Evolutionary conservation across 768 basidiomycete genomes (phyloP).

Genomic region (Hericium erinaceus): DNA sequence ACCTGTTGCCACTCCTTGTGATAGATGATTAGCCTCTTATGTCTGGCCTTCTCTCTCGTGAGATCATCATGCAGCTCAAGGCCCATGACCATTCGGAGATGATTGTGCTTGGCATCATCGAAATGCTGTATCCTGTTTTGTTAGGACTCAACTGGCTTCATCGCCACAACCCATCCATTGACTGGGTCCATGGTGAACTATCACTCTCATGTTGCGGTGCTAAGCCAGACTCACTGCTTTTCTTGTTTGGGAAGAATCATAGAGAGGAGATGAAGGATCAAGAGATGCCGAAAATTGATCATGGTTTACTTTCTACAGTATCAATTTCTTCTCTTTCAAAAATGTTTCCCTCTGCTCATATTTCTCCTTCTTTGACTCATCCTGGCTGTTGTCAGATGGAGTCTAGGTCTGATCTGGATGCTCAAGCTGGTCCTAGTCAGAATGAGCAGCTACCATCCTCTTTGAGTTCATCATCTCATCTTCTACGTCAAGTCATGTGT

Average conservation of each 20-base stretch:
- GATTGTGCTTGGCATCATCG: neutral
- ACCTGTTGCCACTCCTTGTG: too few species aligned
- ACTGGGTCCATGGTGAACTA: constrained; percentile 6
- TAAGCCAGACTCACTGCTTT: neutral
- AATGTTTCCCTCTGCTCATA: neutral
- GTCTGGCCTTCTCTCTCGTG: neutral
- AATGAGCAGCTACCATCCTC: neutral
- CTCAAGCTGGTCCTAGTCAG: neutral
- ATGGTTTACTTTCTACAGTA: neutral
- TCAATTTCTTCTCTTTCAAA: neutral
- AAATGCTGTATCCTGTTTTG: constrained; percentile 1
- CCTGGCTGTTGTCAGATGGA: neutral
- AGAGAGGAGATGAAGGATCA: constrained; percentile 1
- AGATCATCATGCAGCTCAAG: neutral
- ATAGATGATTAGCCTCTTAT: neutral
- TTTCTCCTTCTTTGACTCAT: neutral
- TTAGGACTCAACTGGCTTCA: constrained; percentile 13
- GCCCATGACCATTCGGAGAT: neutral
- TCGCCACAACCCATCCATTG: constrained; percentile 14
- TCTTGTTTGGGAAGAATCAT: neutral
- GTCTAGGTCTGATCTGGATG: neutral
- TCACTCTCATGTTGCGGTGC: neutral
- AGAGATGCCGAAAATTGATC: neutral
- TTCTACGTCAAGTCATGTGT: too few species aligned
- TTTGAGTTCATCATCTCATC: too few species aligned